Conservation (phyloP, 345 rosid species). For the Physaria fendleri region DNA sequence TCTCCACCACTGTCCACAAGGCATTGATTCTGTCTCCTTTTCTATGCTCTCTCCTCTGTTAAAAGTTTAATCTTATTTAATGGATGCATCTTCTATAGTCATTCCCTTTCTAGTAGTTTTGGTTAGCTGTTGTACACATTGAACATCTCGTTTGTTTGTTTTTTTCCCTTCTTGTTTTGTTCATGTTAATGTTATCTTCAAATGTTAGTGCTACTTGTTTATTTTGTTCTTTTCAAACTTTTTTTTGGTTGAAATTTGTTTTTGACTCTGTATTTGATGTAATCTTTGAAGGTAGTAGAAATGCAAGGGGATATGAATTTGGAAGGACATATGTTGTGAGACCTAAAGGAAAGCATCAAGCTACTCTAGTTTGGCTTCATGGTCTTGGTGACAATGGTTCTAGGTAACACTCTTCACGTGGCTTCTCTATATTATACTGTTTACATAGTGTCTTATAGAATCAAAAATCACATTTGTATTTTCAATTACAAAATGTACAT, state of each 20-base stretch:
- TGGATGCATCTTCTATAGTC: constrained; percentile 37
- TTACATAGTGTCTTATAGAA: neutral
- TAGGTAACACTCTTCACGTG: constrained; percentile 35
- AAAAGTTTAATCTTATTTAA: constrained; percentile 25
- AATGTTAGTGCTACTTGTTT: neutral
- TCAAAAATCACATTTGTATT: too few relatives aligned
- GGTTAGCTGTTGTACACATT: constrained; percentile 47
- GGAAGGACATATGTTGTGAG: constrained; percentile 76
- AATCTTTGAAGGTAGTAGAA: constrained; percentile 49
- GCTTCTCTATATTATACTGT: neutral
- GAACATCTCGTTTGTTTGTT: constrained; percentile 39
- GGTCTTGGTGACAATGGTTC: constrained; percentile 81
- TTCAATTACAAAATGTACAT: constrained; percentile 22
- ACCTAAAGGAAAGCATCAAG: constrained; percentile 76
- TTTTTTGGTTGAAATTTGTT: neutral
- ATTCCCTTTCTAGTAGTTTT: constrained; percentile 40
- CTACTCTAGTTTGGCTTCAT: constrained; percentile 69
- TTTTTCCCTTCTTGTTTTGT: neutral
- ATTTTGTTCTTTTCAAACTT: neutral
- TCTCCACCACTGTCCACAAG: constrained; percentile 46
- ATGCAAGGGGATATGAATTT: constrained; percentile 53
- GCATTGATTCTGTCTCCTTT: constrained; percentile 52
- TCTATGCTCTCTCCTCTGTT: constrained; percentile 20
- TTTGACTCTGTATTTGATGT: constrained; percentile 14
- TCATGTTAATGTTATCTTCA: constrained; percentile 9